Evolutionary conservation across 345 rosid species (phyloP), one percentile per base, ranked within the genome.

Genomic region (Odontarrhena argentea): DNA sequence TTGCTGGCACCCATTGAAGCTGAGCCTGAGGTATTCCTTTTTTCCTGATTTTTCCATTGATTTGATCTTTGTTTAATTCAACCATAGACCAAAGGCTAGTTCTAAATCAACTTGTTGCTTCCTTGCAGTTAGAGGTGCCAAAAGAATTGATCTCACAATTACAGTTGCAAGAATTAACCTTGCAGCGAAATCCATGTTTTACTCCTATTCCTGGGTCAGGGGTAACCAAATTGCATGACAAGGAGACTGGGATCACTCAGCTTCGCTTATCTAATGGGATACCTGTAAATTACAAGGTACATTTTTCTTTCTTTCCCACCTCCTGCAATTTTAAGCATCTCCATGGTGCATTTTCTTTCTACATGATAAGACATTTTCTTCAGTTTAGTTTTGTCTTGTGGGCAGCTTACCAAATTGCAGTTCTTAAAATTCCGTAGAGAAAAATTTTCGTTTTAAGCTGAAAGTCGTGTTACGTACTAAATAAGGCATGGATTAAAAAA

Each of bases 41-140:
- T 41, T 46, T 68, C 22, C 11, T 49, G 53, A 54, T 49, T 70
- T 55, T 54, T 74, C 52, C 60, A 43, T 68, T 59, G 37, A 26
- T 25, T 67, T 22, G 40, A 11, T 53, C 49, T 54, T 74, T 6
- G 8, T 22, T 59, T 24, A 58, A 66, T 66, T 55, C 60, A 35
- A 50, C 7, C 61, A 14, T 52, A 60, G 12, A 14, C 12, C 65
- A 12, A 52, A 68, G 65, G 54, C 9, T 54, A 47, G 43, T 41
- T 57, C 51, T 76, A 38, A 76, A 28, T 74, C 61, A 54, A 36
- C 49, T 32, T 67, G 58, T 40, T 44, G 18, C 67, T 32, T 69
- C 63, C 45, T 32, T 85, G 77, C 90, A 94, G 99, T 92, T 95
- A 55, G 99, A 95, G 80, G 99, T 95, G 77, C 99, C 99, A 38